These are phyloP conservation scores for Theobroma cacao DNA, from an alignment of 345 rosid species.

Conservation along the genomic window DNA sequence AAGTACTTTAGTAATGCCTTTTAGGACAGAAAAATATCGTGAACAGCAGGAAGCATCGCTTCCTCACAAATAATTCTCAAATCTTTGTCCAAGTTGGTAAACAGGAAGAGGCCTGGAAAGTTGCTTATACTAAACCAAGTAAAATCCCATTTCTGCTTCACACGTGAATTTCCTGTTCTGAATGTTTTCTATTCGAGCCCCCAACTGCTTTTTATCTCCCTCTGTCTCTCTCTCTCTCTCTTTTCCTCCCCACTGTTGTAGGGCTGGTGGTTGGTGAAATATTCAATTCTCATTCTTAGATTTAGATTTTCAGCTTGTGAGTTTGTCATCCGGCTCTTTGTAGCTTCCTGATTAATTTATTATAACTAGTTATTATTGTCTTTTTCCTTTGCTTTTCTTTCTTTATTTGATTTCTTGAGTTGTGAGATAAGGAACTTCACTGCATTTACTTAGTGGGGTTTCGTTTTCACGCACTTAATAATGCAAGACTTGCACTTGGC, in stretches of 20 bases:
- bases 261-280: background rate
- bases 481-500: background rate
- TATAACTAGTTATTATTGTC: background rate
- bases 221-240: too few relatives aligned
- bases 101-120: background rate
- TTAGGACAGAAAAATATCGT: background rate
- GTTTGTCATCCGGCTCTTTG: background rate
- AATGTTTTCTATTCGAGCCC: background rate
- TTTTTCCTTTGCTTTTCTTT: background rate
- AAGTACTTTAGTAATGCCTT: background rate
- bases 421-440: background rate
- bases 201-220: too few relatives aligned
- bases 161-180: background rate
- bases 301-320: background rate
- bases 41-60: background rate
- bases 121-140: background rate
- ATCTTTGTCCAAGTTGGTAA: background rate
- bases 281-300: background rate
- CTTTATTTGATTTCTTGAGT: background rate
- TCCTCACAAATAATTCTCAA: background rate
- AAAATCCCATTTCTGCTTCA: background rate
- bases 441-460: conserved; percentile 1
- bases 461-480: background rate
- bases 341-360: background rate
- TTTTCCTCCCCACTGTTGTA: background rate